Evolutionary conservation across 202 grass and related monocot species (phyloP).

Genomic region (Panicum hallii): DNA sequence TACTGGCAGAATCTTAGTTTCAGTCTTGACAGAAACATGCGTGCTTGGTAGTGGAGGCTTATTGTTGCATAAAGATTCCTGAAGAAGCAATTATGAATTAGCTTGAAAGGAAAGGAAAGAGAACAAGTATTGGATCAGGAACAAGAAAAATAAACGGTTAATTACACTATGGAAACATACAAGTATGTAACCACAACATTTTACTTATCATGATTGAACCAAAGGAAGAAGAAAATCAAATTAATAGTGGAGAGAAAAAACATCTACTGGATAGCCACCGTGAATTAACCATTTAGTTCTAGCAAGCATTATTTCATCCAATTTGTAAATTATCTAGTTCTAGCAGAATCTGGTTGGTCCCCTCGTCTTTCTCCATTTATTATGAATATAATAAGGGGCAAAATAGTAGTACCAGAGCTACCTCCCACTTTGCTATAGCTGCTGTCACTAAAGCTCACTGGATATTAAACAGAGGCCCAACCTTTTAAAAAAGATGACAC

Average conservation of each 20-base stretch:
- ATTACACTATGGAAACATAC: neutral
- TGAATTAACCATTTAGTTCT: neutral
- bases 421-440: neutral
- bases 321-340: constrained; percentile 16
- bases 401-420: neutral
- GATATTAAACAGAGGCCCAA: neutral
- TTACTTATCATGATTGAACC: neutral
- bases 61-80: constrained; percentile 39
- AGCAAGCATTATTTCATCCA: neutral
- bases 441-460: neutral
- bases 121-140: neutral
- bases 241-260: neutral
- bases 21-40: constrained; percentile 36
- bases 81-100: constrained; percentile 7
- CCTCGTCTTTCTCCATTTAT: neutral
- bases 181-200: neutral
- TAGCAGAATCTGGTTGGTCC: neutral
- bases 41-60: constrained; percentile 2
- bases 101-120: neutral
- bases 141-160: neutral
- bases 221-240: neutral
- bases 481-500: neutral
- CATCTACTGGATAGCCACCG: neutral
- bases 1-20: constrained; percentile 37
- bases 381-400: constrained; percentile 16